Conservation (phyloP, 73 alveolate species). For the Stentor coeruleus region DNA sequence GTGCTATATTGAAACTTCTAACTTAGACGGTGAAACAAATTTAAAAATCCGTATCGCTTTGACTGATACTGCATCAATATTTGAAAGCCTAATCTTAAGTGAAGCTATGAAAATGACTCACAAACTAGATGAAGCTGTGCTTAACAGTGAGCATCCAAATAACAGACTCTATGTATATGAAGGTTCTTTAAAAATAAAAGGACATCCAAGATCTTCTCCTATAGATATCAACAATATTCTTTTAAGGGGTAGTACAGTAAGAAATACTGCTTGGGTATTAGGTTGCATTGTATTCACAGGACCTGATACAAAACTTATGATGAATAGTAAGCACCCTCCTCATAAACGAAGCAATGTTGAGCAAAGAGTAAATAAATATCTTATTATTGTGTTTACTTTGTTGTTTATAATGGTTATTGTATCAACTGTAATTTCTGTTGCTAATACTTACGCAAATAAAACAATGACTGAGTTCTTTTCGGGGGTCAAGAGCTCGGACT, state of each 20-base stretch:
- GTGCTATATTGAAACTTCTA: conserved; percentile 93
- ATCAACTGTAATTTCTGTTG: conserved; percentile 12
- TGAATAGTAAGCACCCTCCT: conserved; percentile 45
- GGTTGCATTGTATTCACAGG: conserved; percentile 64
- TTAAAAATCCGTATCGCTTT: conserved; percentile 80
- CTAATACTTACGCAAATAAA: not conserved
- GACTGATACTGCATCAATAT: conserved; percentile 30
- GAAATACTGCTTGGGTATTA: conserved; percentile 68
- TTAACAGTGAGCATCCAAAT: conserved; percentile 62
- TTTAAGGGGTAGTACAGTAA: conserved; percentile 40
- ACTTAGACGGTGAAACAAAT: conserved; percentile 98
- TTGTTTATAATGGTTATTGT: not conserved
- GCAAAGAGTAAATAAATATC: not conserved
- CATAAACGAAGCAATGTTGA: conserved; percentile 18
- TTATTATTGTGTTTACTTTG: conserved; percentile 20
- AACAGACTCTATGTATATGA: conserved; percentile 54
- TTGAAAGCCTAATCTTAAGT: not conserved
- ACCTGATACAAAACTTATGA: conserved; percentile 73
- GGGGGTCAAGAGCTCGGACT: not conserved
- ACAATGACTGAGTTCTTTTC: not conserved
- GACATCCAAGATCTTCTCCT: conserved; percentile 48
- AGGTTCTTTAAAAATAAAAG: conserved; percentile 56
- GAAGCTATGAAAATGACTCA: conserved; percentile 22
- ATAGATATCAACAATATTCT: conserved; percentile 23
- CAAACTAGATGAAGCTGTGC: conserved; percentile 29